These are phyloP conservation scores for Annulohypoxylon maeteangense DNA, from an alignment of 495 filamentous ascomycete species.

Conservation along the genomic window DNA sequence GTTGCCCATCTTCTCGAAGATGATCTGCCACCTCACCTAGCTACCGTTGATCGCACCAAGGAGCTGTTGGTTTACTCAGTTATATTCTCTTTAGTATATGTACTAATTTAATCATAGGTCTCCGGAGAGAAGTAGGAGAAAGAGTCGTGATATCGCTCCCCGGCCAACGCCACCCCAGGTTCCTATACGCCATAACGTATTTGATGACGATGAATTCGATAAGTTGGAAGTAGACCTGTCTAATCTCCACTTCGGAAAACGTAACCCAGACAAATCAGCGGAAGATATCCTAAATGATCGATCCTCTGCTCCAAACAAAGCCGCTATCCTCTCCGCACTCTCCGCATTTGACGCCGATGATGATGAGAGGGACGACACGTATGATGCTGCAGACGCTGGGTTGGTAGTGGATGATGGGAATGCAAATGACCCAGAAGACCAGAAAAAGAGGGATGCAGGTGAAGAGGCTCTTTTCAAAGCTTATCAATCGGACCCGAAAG, in stretches of 20 bases:
- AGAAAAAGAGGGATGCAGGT: constrained; percentile 54
- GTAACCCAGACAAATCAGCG: constrained; percentile 68
- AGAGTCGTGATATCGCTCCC: constrained; percentile 50
- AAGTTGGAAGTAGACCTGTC: constrained; percentile 69
- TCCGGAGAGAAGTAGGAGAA: constrained; percentile 38
- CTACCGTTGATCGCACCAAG: constrained; percentile 64
- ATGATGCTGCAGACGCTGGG: constrained; percentile 90
- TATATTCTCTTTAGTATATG: constrained; percentile 1
- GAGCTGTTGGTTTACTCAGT: constrained; percentile 55
- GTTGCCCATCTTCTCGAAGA: constrained; percentile 87
- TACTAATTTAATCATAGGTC: constrained; percentile 44
- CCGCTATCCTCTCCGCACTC: constrained; percentile 89
- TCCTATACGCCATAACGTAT: constrained; percentile 67
- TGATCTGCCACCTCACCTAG: constrained; percentile 72
- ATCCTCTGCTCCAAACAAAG: constrained; percentile 74
- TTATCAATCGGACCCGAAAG: constrained; percentile 68
- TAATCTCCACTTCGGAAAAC: constrained; percentile 80
- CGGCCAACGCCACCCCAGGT: constrained; percentile 54
- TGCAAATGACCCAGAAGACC: constrained; percentile 51
- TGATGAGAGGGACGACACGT: constrained; percentile 97
- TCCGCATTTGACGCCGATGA: constrained; percentile 93
- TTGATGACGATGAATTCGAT: constrained; percentile 84
- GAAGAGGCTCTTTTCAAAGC: constrained; percentile 73
- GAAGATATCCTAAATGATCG: constrained; percentile 64
- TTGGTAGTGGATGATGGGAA: constrained; percentile 74